Base-by-base conservation (phyloP, 768 basidiomycete species). In the Collybia sp. region DNA sequence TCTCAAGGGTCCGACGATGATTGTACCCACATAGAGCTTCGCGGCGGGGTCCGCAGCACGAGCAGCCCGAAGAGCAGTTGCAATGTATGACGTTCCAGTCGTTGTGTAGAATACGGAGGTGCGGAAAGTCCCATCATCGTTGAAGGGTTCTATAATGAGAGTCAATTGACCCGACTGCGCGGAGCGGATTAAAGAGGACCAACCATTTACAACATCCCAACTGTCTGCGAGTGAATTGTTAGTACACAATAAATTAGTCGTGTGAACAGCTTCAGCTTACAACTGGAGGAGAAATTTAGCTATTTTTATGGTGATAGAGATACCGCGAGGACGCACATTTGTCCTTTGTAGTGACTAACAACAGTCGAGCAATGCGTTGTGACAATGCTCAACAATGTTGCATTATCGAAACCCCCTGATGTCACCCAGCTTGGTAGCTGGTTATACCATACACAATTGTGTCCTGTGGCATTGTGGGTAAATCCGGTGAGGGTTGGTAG, bases 41-140 rank as follows among this genome's bases (percentile, higher is more conserved):
- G 78, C 71, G 30, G 56, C 53, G 9, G 79, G 75, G 56, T 83
- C 80, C 1, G 77, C 78, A 16, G 68, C 69, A 12, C 73, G 69
- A 10, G 80, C 79, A 25, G 77, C 72, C 16, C 62, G 53, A 40
- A 83, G 68, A n/a, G 80, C 80, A 35, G 71, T 66, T 9, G 64
- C 55, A 45, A 83, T 71, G 60, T 70, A 82, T n/a, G 59, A 55
- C 5, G 69, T 63, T n/a, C 73, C 72, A 18, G 74, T 66, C 2
- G 71, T 72, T 50, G 69, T 68, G 63, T 67, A 79, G 65, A 80
- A 83, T 12, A 83, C 69, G 43, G 71, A 63, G 15, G 62, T 45
- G 36, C 80, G 73, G 61, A 66, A 79, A 8, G 76, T 79, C 15
- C 82, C 80, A 52, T 82, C 70, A 30, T 82, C 81, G 52, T 80